Evolutionary conservation across 129 eudicot genomes (phyloP), one percentile per base, ranked within the genome.

Genomic region (Heracleum sosnowskyi): DNA sequence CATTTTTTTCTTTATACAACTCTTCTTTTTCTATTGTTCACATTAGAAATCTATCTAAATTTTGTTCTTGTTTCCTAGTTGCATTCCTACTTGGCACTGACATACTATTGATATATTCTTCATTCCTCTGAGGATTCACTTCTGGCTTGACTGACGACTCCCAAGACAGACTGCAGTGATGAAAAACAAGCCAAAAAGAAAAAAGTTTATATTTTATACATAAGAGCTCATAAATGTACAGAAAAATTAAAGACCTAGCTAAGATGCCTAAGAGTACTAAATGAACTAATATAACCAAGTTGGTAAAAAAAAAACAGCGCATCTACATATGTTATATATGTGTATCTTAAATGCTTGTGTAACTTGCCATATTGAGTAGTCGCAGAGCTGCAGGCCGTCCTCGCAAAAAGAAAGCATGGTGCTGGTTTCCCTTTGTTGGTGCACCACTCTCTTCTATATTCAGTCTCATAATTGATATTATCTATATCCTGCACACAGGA

Each of bases 371-470:
- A 78, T 89, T 91, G 80, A 93, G 96, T 77, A 93, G 93, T 46
- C 91, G 88, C 76, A 93, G 79, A 37, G 90, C 97, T 49, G 98
- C 98, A 79, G 98, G 98, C 69, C 98, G 83, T 93, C 77, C 98
- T 91, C 29, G 97, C 98, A 81, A 93, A 93, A 81, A 93, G 93
- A 82, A 93, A 93, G 88, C 98, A 93, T 53, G 92, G 84, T 49
- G 93, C 85, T 15, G 97, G 98, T 83, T 86, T 91, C 44, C 93
- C 97, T 85, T 91, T 93, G 91, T 91, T 93, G 75, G 87, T 86
- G 87, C 98, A 93, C 98, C 98, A 93, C 81, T 93, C 98, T 88
- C 90, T 88, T 79, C 98, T 81, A 83, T 93, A 82, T 71, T 91
- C 98, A 15, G 98, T 91, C 83, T 93, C 98, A 63, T 85, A 93